These are phyloP conservation scores for Coniochaeta sp. DNA, from an alignment of 2,329 filamentous ascomycete species.

Conservation along the genomic window DNA sequence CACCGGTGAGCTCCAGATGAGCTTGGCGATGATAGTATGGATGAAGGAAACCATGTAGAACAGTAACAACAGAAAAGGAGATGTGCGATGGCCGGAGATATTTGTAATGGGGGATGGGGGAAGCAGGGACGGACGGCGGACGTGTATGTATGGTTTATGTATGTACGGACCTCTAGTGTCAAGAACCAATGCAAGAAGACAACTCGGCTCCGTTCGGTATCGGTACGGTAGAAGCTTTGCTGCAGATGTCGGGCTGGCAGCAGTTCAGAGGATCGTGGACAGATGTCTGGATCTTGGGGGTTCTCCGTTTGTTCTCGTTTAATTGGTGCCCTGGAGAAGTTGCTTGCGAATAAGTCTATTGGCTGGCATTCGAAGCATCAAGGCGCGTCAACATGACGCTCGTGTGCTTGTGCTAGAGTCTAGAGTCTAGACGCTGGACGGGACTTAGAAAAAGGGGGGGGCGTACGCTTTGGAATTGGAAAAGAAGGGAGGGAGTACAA, in stretches of 20 bases:
- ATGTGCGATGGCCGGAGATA: not conserved
- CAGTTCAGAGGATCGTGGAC: not conserved
- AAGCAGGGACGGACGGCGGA: not conserved
- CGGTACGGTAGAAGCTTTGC: too few relatives aligned
- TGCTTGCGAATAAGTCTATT: not conserved
- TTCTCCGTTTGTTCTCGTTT: not conserved
- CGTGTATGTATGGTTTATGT: not conserved
- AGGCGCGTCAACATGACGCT: conserved; percentile 2
- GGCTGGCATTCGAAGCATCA: not conserved
- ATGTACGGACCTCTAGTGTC: not conserved
- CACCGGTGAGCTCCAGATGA: not conserved
- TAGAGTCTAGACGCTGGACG: not conserved
- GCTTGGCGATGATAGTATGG: not conserved
- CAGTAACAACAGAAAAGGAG: too few relatives aligned
- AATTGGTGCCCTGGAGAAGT: not conserved
- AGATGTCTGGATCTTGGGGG: too few relatives aligned
- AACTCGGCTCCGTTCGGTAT: not conserved
- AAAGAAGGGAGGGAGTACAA: not conserved
- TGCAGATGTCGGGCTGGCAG: too few relatives aligned
- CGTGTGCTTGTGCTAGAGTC: not conserved
- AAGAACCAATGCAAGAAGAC: not conserved
- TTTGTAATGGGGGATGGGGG: not conserved
- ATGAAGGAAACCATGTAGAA: not conserved
- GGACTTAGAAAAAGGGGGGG: not conserved
- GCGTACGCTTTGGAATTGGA: not conserved